A percentile compares a stretch with the other conserved stretches of the same genome.
Evolutionary conservation across 257 asterid species (phyloP).

Genomic region (Penstemon davidsonii): DNA sequence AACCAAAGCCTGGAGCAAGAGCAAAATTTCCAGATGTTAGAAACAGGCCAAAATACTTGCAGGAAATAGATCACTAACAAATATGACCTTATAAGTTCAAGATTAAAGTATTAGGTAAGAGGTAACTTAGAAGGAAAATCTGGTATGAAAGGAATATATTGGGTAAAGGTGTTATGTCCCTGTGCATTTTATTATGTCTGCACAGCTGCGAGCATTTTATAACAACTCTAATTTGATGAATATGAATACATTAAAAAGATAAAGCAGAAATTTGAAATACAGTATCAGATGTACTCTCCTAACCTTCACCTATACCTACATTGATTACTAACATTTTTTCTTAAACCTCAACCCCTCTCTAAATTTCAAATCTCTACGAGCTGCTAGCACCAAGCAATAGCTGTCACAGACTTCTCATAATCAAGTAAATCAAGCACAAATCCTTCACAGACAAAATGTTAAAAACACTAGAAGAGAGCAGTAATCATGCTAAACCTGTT

Average conservation of each 20-base stretch:
- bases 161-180: not conserved
- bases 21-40: slow-evolving; percentile 30
- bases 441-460: not conserved
- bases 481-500: not conserved
- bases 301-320: not conserved
- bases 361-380: not conserved
- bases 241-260: not conserved
- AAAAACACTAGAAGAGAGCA: not conserved
- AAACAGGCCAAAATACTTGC: slow-evolving; percentile 13
- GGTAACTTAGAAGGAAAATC: not conserved
- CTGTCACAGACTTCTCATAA: not conserved
- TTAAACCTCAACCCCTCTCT: not conserved
- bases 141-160: not conserved
- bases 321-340: not conserved
- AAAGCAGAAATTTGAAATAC: not conserved
- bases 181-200: no score
- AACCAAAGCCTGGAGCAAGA: slow-evolving; percentile 72
- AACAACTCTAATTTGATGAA: not conserved
- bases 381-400: not conserved
- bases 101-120: slow-evolving; percentile 5
- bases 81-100: not conserved
- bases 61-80: slow-evolving; percentile 1
- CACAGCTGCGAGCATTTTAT: not conserved
- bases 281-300: no score
- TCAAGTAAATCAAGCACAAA: not conserved